phyloP scores from a whole-genome alignment of 495 filamentous ascomycete genomes.

The Recurvomyces mirabilis region DNA sequence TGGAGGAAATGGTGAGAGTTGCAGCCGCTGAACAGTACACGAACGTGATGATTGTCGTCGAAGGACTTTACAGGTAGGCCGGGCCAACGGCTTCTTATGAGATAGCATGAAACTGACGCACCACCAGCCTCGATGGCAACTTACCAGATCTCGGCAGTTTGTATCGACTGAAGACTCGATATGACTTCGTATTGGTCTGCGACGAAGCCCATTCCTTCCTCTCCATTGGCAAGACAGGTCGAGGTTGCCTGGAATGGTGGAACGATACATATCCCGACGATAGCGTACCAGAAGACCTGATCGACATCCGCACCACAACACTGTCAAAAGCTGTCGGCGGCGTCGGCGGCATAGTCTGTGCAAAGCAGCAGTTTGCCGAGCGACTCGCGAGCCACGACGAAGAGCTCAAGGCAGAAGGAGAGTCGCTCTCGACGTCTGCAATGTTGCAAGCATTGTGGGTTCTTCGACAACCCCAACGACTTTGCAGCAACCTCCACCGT shows the following conservation, averaged over 20 bases:
- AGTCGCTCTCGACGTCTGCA: background rate
- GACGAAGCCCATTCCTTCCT: constrained; percentile 7
- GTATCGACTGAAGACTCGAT: background rate
- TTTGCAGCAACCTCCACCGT: background rate
- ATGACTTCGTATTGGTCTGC: background rate
- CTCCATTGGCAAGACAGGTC: background rate
- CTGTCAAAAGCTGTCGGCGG: constrained; percentile 4
- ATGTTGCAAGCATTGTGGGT: background rate
- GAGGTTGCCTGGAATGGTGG: constrained; percentile 7
- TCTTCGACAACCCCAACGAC: background rate
- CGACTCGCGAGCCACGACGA: background rate
- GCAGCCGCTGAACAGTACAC: background rate
- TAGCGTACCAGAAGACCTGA: background rate
- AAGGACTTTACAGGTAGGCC: constrained; percentile 1
- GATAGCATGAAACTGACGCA: too few relatives aligned
- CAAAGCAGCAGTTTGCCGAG: background rate
- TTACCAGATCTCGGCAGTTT: background rate
- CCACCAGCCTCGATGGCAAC: constrained; percentile 4
- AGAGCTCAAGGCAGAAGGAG: background rate
- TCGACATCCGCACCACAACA: background rate
- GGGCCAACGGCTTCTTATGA: too few relatives aligned
- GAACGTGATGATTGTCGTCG: constrained; percentile 1
- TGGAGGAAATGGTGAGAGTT: background rate
- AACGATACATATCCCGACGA: background rate
- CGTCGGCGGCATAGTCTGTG: background rate